Base-by-base conservation (phyloP, 1,284 basidiomycete genomes). In the Ustilago bromivora region DNA sequence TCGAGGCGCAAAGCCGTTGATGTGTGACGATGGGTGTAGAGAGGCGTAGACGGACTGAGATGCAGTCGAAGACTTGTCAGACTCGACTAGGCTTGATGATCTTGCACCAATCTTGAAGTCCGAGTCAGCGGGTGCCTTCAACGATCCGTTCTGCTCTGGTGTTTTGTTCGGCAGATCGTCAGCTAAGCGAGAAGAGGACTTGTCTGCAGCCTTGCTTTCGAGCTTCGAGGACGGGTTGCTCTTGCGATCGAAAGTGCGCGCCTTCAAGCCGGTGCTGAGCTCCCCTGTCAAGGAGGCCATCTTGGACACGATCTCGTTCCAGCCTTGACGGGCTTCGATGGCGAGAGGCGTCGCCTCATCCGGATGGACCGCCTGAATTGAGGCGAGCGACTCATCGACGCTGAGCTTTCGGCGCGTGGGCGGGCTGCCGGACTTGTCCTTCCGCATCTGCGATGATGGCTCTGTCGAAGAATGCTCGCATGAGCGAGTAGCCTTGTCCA, bases 301-400 rank as follows among this genome's bases (percentile, higher is more conserved):
- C 55, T 72, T 72, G 34, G 71, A 78, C 6, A 73, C 76, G 35
- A 82, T 70, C 60, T 82, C 80, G 66, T 64, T 75, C 80, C 80
- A 82, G 31, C 79, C 79, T 17, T 74, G 66, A 7, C 80, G 66
- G 34, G 72, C 66, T 62, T 82, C 80, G 69, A 82, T 82, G 36
- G 67, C 43, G 36, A 71, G 17, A 19, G 66, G 62, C 19, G 58
- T 19, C 7, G 66, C 36, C 19, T 62, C 66, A 4, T 74, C 66
- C 19, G 66, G 71, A 56, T 59, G 59, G 4, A 74, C 58, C 0
- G 62, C 59, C 47, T 69, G 59, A 23, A 74, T 69, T 17, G 71
- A 66, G 2, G 66, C 71, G 5, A 55, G 28, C 12, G 71, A 74
- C 10, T 52, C 55, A 40, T 69, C 71, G 12, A 59, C 17, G 12